Conservation (phyloP, 306 rosid species). For the Calophaca sinica region DNA sequence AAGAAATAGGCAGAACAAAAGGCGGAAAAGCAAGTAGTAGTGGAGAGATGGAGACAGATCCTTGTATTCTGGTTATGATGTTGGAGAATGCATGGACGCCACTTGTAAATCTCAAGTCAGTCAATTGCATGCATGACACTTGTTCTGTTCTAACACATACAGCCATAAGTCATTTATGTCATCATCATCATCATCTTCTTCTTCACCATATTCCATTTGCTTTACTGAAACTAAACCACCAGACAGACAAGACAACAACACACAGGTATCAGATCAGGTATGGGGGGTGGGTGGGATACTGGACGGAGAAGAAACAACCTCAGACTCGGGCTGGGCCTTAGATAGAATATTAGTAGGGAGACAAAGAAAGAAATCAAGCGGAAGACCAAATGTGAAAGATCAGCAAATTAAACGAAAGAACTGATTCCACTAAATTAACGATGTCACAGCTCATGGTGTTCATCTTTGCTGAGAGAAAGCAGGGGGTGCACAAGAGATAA, state of each 20-base stretch:
- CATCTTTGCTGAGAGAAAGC: background rate
- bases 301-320: background rate
- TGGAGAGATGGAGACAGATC: conserved; percentile 21
- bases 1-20: background rate
- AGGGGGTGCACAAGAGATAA: background rate
- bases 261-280: background rate
- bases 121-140: conserved; percentile 64
- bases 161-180: conserved; percentile 35
- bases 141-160: conserved; percentile 47
- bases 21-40: background rate
- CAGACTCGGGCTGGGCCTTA: background rate
- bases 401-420: background rate
- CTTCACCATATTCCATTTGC: conserved; percentile 4
- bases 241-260: background rate
- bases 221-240: conserved; percentile 40
- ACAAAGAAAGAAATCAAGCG: background rate
- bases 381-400: background rate
- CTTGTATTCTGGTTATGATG: conserved; percentile 32
- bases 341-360: background rate
- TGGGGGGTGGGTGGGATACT: background rate
- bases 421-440: background rate
- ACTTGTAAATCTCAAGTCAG: conserved; percentile 47
- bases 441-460: background rate
- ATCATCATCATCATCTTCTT: conserved; percentile 42
- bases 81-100: conserved; percentile 56